A percentile compares a stretch with the other conserved stretches of the same genome.
Evolutionary conservation across 2,329 filamentous ascomycete species (phyloP).

Genomic region (Pyricularia sp.): DNA sequence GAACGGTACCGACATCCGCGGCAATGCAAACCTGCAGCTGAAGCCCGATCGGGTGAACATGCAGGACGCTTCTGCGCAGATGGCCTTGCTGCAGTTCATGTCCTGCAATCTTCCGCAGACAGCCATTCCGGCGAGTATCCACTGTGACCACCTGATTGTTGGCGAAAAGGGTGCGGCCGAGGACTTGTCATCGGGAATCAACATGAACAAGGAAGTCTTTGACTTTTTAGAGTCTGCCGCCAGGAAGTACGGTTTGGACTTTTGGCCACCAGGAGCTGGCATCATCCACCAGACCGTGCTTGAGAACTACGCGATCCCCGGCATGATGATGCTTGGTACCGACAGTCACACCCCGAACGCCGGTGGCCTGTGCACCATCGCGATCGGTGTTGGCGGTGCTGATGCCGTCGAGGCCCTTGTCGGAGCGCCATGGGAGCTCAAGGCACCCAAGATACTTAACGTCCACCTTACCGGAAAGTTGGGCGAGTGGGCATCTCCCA

Average conservation of each 20-base stretch:
- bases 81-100: slow-evolving; percentile 98
- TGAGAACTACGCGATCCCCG: slow-evolving; percentile 95
- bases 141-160: slow-evolving; percentile 98
- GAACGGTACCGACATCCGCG: slow-evolving; percentile 73
- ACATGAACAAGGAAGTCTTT: slow-evolving; percentile 92
- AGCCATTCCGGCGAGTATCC: slow-evolving; percentile 90
- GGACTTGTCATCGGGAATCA: slow-evolving; percentile 74
- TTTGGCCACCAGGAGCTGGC: slow-evolving; percentile 86
- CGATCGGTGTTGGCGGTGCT: slow-evolving; percentile 92
- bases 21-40: slow-evolving; percentile 85
- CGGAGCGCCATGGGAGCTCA: slow-evolving; percentile 93
- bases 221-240: slow-evolving; percentile 90
- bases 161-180: slow-evolving; percentile 79
- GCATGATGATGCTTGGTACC: slow-evolving; percentile 96
- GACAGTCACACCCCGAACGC: slow-evolving; percentile 96
- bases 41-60: slow-evolving; percentile 96
- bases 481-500: slow-evolving; percentile 83
- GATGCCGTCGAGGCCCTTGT: slow-evolving; percentile 96
- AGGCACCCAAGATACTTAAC: slow-evolving; percentile 81
- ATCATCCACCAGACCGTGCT: slow-evolving; percentile 97
- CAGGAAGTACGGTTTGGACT: slow-evolving; percentile 86
- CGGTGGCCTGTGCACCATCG: slow-evolving; percentile 85
- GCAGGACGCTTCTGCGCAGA: slow-evolving; percentile 97
- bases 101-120: slow-evolving; percentile 80
- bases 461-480: slow-evolving; percentile 74